Conservation (phyloP, 1,139 yeast species). For the Candida smagusa region DNA sequence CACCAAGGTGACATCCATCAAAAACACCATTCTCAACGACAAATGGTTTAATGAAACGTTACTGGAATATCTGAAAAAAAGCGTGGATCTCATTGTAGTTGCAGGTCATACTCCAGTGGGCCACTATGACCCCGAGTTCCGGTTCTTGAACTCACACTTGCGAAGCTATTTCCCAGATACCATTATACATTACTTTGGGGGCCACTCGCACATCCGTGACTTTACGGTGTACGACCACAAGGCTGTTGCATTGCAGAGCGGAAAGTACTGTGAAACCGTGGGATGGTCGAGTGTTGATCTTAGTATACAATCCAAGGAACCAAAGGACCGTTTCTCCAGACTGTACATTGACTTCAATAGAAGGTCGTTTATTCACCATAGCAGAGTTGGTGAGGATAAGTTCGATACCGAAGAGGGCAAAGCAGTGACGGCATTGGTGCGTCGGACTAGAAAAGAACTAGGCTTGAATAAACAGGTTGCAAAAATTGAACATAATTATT, state of each 20-base stretch:
- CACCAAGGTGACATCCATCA: constrained; percentile 64
- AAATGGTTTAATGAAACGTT: constrained; percentile 63
- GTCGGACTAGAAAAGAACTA: constrained; percentile 44
- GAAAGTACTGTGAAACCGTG: constrained; percentile 86
- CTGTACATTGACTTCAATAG: constrained; percentile 79
- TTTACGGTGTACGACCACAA: constrained; percentile 63
- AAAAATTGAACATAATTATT: constrained; percentile 61
- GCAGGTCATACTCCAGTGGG: constrained; percentile 81
- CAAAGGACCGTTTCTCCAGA: constrained; percentile 41
- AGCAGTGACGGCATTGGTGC: constrained; percentile 44
- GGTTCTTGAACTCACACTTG: constrained; percentile 48
- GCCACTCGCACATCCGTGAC: constrained; percentile 92
- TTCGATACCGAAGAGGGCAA: constrained; percentile 53
- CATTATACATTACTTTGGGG: constrained; percentile 85
- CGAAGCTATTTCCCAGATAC: constrained; percentile 58
- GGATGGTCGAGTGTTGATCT: constrained; percentile 74
- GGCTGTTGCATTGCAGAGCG: constrained; percentile 82
- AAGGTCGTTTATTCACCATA: constrained; percentile 65
- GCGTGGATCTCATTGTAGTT: constrained; percentile 64
- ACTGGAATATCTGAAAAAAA: constrained; percentile 33
- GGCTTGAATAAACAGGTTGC: constrained; percentile 61
- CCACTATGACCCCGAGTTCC: constrained; percentile 55
- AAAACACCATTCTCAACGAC: constrained; percentile 48
- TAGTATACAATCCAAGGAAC: constrained; percentile 9
- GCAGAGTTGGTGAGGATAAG: constrained; percentile 29